These are phyloP conservation scores for Oldenlandia corymbosa DNA, from an alignment of 257 asterid species.

Conservation along the genomic window DNA sequence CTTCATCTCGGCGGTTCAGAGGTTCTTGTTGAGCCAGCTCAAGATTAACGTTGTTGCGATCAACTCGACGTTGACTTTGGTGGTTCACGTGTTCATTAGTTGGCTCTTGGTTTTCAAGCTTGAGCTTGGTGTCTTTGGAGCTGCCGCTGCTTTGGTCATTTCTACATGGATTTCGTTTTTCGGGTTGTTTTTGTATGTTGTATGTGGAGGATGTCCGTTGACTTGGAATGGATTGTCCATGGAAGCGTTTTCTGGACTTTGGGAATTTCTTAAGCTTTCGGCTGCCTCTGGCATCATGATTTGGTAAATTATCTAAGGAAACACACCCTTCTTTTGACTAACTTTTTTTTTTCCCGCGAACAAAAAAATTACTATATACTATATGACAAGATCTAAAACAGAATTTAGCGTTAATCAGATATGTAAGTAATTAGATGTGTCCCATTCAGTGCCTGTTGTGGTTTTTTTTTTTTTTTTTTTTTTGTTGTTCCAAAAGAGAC, in stretches of 20 bases:
- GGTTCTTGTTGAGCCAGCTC: slow-evolving; percentile 45
- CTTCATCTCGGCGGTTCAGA: slow-evolving; percentile 25
- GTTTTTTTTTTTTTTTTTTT: no score
- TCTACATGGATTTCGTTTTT: slow-evolving; percentile 41
- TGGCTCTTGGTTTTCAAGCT: slow-evolving; percentile 32
- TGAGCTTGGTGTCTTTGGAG: slow-evolving; percentile 35
- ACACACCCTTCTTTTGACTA: no score
- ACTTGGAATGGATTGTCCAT: slow-evolving; percentile 47
- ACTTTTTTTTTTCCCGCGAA: no score
- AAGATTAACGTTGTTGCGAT: slow-evolving; percentile 28
- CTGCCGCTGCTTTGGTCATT: slow-evolving; percentile 29
- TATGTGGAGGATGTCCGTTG: slow-evolving; percentile 37
- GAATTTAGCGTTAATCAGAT: no score
- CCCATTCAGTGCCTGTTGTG: no score
- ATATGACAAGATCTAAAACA: no score
- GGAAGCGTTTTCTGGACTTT: slow-evolving; percentile 37
- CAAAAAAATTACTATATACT: no score
- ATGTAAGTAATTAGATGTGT: no score
- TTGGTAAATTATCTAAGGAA: no score
- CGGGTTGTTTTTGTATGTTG: slow-evolving; percentile 25
- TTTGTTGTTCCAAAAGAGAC: no score
- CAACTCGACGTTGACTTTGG: slow-evolving; percentile 19
- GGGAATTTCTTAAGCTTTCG: slow-evolving; percentile 41
- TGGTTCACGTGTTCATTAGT: slow-evolving; percentile 19
- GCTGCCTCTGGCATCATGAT: slow-evolving; percentile 52